Conservation (phyloP, 345 rosid genomes). For the Bruguiera parviflora region DNA sequence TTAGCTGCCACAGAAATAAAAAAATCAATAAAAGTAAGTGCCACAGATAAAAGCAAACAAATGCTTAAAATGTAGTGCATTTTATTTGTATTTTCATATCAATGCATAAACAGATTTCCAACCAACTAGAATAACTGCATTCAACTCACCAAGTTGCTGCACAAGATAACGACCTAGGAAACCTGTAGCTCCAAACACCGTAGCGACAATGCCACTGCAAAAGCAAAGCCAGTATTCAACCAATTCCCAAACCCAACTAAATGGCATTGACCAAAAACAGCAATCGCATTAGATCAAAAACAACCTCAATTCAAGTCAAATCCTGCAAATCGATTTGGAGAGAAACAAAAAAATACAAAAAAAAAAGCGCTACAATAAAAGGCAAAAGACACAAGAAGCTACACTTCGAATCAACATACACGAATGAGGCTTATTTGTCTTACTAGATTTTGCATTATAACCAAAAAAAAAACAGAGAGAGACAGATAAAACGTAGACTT, state of each 20-base stretch:
- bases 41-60: too few relatives aligned
- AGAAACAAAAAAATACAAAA: background rate
- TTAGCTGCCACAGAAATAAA: slow-evolving; percentile 50
- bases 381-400: background rate
- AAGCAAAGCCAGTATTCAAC: background rate
- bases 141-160: slow-evolving; percentile 88
- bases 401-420: background rate
- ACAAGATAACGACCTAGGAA: slow-evolving; percentile 98
- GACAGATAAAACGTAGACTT: background rate
- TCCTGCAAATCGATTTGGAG: too few relatives aligned
- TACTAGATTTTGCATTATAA: background rate
- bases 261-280: too few relatives aligned
- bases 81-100: background rate
- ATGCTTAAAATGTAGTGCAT: background rate
- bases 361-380: background rate
- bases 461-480: background rate
- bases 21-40: background rate
- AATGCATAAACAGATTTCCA: background rate
- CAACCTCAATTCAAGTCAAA: too few relatives aligned
- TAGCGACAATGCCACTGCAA: slow-evolving; percentile 86
- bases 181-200: slow-evolving; percentile 97
- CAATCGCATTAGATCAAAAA: too few relatives aligned
- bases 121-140: background rate
- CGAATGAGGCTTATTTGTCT: background rate
- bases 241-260: too few relatives aligned